A percentile compares a stretch with the other conserved stretches of the same genome.
phyloP scores from a whole-genome alignment of 1,139 yeast species.

The Debaryomyces singareniensis region DNA sequence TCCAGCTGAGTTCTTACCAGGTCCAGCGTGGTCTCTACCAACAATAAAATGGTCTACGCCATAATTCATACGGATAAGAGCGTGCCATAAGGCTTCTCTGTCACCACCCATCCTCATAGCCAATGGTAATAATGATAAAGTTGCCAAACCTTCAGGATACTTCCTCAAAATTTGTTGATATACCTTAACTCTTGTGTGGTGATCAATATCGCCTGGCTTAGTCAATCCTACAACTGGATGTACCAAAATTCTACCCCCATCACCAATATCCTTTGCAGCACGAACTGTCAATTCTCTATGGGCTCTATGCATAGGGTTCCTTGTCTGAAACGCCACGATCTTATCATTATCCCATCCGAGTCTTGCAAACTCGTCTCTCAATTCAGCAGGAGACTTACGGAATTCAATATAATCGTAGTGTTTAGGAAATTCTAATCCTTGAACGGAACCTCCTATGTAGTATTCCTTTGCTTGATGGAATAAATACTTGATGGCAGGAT shows the following conservation, averaged over 20 bases:
- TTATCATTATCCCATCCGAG: slow-evolving; percentile 71
- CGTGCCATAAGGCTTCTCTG: slow-evolving; percentile 98
- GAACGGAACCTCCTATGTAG: slow-evolving; percentile 82
- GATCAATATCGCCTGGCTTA: slow-evolving; percentile 97
- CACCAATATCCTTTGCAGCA: slow-evolving; percentile 62
- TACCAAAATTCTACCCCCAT: slow-evolving; percentile 62
- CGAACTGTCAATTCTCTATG: slow-evolving; percentile 94
- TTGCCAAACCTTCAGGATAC: slow-evolving; percentile 91
- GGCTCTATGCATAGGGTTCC: slow-evolving; percentile 98
- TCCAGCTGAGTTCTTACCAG: slow-evolving; percentile 90
- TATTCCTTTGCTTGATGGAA: slow-evolving; percentile 70
- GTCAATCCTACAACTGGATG: slow-evolving; percentile 98
- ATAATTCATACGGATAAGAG: slow-evolving; percentile 90
- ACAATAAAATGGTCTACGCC: slow-evolving; percentile 97
- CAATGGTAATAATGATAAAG: slow-evolving; percentile 79
- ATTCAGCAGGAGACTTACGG: slow-evolving; percentile 86
- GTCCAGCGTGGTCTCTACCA: slow-evolving; percentile 98
- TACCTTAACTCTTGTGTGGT: slow-evolving; percentile 93
- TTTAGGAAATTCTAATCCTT: slow-evolving; percentile 77
- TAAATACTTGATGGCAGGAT: slow-evolving; percentile 82
- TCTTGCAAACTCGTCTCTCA: slow-evolving; percentile 73
- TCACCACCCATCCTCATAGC: slow-evolving; percentile 99
- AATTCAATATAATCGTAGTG: slow-evolving; percentile 88
- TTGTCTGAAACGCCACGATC: slow-evolving; percentile 95
- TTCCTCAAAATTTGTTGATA: slow-evolving; percentile 87